A percentile compares a stretch with the other conserved stretches of the same genome.
These are phyloP conservation scores for Xerophyta viscosa DNA, from an alignment of 106 monocot genomes.

Conservation along the genomic window DNA sequence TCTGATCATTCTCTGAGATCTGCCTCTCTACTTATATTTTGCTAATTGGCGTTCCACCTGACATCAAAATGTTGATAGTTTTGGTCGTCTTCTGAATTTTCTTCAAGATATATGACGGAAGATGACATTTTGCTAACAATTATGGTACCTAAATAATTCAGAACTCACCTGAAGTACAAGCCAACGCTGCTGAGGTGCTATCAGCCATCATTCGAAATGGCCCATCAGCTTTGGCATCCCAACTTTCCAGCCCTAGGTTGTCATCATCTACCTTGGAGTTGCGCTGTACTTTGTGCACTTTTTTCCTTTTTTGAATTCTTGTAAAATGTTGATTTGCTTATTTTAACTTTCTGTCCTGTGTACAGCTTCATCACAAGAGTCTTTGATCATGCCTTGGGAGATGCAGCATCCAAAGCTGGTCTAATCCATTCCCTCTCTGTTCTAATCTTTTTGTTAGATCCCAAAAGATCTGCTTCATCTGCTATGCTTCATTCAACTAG, in stretches of 20 bases:
- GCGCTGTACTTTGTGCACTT: neutral
- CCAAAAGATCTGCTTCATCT: slow-evolving; percentile 43
- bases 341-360: slow-evolving; percentile 1
- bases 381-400: slow-evolving; percentile 41
- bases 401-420: slow-evolving; percentile 32
- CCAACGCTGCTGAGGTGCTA: slow-evolving; percentile 72
- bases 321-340: neutral
- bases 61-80: too few relatives aligned
- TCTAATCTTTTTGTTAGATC: slow-evolving; percentile 53
- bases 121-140: neutral
- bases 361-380: slow-evolving; percentile 53
- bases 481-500: slow-evolving; percentile 29
- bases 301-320: neutral
- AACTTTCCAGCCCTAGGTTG: slow-evolving; percentile 51
- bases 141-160: slow-evolving; percentile 8
- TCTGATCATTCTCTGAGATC: too few relatives aligned
- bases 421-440: slow-evolving; percentile 52
- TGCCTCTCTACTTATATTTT: too few relatives aligned
- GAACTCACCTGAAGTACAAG: slow-evolving; percentile 73
- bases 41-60: too few relatives aligned
- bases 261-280: neutral
- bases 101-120: neutral
- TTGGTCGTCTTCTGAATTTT: neutral
- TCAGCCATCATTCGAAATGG: slow-evolving; percentile 62
- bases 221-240: slow-evolving; percentile 47